phyloP scores from a whole-genome alignment of 73 alveolate species.

The Durusdinium trenchii region DNA sequence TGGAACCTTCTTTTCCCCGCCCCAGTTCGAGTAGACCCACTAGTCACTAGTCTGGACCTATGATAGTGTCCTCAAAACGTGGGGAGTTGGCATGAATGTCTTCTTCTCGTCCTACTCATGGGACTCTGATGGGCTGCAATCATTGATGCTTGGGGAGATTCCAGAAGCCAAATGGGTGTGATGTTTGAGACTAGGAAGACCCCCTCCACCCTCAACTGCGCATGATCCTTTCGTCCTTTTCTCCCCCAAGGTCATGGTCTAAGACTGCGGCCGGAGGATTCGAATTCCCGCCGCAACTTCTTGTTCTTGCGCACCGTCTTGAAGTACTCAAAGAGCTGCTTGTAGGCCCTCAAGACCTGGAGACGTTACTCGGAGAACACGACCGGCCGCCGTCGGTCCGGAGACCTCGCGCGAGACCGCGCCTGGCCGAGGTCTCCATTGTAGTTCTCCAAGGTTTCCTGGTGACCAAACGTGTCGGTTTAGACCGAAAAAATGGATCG shows the following conservation, averaged over 20 bases:
- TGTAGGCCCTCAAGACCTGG: slow-evolving; percentile 63
- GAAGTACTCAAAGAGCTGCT: slow-evolving; percentile 73
- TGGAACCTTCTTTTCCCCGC: not conserved
- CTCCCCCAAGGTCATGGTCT: no score
- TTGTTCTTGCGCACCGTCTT: not conserved
- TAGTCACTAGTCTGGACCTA: no score
- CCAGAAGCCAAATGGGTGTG: no score
- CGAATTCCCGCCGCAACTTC: slow-evolving; percentile 66
- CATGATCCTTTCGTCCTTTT: no score
- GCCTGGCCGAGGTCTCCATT: slow-evolving; percentile 77
- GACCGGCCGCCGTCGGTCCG: not conserved
- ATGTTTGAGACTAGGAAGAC: no score
- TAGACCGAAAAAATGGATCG: not conserved
- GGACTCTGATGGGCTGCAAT: no score
- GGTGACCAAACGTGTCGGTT: not conserved
- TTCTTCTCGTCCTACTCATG: no score
- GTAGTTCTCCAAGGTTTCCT: slow-evolving; percentile 12
- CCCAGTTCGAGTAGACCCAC: no score
- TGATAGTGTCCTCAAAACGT: no score
- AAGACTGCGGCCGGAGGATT: slow-evolving; percentile 15
- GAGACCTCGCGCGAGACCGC: not conserved
- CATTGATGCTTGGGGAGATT: no score
- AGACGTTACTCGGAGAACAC: not conserved
- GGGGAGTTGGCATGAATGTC: no score
- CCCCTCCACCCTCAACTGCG: no score